Percentiles rank a stretch among this genome's conserved stretches.
Evolutionary conservation across 148 eudicot species (phyloP).

Genomic region (Salicornia ramosissima): DNA sequence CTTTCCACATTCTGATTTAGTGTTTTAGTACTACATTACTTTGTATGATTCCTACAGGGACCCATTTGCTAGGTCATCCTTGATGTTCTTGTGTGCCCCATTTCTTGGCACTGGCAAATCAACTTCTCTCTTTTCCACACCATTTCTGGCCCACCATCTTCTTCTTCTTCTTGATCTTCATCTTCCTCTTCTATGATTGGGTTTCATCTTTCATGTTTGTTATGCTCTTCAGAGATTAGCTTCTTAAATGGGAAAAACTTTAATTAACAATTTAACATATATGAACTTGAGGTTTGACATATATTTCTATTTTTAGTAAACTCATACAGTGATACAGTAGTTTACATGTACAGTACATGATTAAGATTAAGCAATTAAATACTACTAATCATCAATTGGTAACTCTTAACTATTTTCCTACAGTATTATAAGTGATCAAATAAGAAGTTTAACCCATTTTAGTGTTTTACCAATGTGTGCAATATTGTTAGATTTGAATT

Average conservation of each 20-base stretch:
- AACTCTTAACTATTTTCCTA: neutral
- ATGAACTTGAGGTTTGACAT: neutral
- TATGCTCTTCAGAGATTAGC: neutral
- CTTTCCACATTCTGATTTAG: constrained; percentile 20
- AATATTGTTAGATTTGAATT: neutral
- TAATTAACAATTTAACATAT: neutral
- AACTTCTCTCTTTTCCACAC: constrained; percentile 25
- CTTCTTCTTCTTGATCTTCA: constrained; percentile 13
- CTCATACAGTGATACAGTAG: no score
- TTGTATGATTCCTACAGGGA: constrained; percentile 19
- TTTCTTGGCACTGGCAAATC: neutral
- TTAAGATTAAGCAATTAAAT: neutral
- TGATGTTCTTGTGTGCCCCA: constrained; percentile 19
- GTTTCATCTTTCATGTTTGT: constrained; percentile 3
- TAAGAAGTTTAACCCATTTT: no score
- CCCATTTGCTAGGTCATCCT: constrained; percentile 22
- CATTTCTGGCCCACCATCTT: constrained; percentile 25
- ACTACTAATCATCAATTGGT: neutral
- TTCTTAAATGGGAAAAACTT: constrained; percentile 15
- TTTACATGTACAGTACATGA: no score
- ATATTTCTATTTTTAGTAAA: neutral
- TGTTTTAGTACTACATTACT: neutral
- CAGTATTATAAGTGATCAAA: neutral
- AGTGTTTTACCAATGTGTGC: no score
- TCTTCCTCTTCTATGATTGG: constrained; percentile 13